These are phyloP conservation scores for Euphorbia schlechtendalii DNA, from an alignment of 441 rosid species.

Conservation along the genomic window DNA sequence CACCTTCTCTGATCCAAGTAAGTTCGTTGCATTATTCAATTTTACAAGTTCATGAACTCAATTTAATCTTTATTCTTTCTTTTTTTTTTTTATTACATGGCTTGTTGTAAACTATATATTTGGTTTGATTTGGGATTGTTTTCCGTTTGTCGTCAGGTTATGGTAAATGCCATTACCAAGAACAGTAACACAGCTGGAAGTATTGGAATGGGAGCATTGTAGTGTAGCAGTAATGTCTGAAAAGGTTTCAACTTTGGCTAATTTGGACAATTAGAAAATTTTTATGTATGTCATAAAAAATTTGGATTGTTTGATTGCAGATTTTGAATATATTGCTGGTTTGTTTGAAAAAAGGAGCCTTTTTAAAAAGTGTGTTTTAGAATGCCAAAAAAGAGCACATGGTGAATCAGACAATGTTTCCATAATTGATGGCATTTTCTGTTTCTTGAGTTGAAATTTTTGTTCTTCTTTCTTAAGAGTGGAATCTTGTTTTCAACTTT, in stretches of 20 bases:
- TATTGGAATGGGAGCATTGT: not conserved
- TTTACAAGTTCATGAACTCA: not conserved
- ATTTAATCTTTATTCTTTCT: not conserved
- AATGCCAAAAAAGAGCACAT: slow-evolving; percentile 21
- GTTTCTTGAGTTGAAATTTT: slow-evolving; percentile 17
- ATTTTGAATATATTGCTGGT: slow-evolving; percentile 19
- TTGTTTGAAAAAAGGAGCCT: not conserved
- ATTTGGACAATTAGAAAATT: slow-evolving; percentile 1
- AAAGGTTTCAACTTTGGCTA: not conserved
- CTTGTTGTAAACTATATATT: not conserved
- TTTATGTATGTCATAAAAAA: not conserved
- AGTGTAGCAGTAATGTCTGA: no score
- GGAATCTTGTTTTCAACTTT: slow-evolving; percentile 19
- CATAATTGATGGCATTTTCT: slow-evolving; percentile 27
- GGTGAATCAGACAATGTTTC: slow-evolving; percentile 15
- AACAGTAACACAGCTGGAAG: slow-evolving; percentile 27
- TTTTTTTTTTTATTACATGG: not conserved
- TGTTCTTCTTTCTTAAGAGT: slow-evolving; percentile 18
- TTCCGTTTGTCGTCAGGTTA: slow-evolving; percentile 32
- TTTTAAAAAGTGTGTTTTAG: slow-evolving; percentile 11
- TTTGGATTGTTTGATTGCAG: slow-evolving; percentile 5
- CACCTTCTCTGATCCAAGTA: slow-evolving; percentile 66
- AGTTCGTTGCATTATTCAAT: slow-evolving; percentile 9
- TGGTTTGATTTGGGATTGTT: not conserved
- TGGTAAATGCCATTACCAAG: slow-evolving; percentile 48